Evolutionary conservation across 306 rosid species (phyloP), one percentile per base, ranked within the genome.

Genomic region (Comarum palustre): DNA sequence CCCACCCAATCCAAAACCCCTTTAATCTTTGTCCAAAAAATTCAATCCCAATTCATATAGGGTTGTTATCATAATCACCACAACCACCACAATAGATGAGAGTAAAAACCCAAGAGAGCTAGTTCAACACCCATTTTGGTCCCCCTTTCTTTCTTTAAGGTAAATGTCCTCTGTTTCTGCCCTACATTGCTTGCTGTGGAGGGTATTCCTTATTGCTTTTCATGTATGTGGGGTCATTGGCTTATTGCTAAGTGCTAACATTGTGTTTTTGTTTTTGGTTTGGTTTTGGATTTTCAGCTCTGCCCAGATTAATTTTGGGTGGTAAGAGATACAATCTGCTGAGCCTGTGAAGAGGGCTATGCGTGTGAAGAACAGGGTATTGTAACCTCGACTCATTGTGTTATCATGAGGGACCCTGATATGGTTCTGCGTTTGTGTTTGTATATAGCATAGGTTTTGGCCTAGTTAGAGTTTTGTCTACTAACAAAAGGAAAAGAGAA

Each of bases 351-450:
- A 62, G 6, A 34, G 61, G 81, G 59, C 70, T 61, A 78, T 83
- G 90, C 73, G 58, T 52, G 76, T 74, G 72, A 79, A 51, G 74
- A 75, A 16, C 76, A 81, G 71, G 75, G 76, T 82, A 81, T 86
- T 66, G 71, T 86, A 64, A 48, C 79, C 80, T 70, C 55, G 71
- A 78, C 70, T 81, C 75, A 51, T 47, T 3, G 45, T 27, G 31
- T 46, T 38, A 85, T 78, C 42, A 94, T 87, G 96, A 91, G 93
- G 79, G 93, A 89, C 79, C 89, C 81, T 52, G 77, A 88, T 75
- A 13, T 55, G 77, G 58, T 81, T 46, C 82, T 77, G 64, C 80
- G 68, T 72, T 58, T 77, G 78, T 31, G 65, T 85, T 73, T 55
- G 63, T 65, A 67, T 77, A 79, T 84, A 83, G 76, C 9, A 65